These are phyloP conservation scores for Periconia sp. DNA, from an alignment of 2,329 filamentous ascomycete species.

Conservation along the genomic window DNA sequence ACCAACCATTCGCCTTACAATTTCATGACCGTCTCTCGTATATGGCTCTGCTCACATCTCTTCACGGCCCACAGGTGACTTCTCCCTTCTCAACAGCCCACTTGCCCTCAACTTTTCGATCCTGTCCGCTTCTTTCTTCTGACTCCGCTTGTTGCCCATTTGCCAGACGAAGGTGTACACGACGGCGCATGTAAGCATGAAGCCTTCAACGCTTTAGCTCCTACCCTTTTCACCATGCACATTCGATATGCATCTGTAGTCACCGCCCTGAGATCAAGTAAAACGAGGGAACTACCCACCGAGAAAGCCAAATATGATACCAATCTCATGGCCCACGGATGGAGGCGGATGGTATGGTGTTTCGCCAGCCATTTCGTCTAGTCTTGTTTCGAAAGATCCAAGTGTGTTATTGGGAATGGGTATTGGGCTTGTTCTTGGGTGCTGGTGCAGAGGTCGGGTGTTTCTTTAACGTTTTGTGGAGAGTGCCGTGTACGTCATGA, in stretches of 20 bases:
- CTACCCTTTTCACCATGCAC: constrained; percentile 3
- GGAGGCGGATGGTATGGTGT: constrained; percentile 10
- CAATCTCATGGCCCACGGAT: constrained; percentile 27
- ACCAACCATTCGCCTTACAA: no score
- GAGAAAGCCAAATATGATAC: constrained; percentile 30
- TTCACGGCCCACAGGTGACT: no score
- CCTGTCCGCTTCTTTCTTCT: constrained; percentile 20
- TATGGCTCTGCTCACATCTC: no score
- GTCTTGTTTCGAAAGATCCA: neutral
- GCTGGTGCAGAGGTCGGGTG: no score
- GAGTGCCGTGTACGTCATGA: no score
- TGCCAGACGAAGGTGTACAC: constrained; percentile 26
- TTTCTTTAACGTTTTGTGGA: no score
- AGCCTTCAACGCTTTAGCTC: no score
- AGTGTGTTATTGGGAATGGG: no score
- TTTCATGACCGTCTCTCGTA: no score
- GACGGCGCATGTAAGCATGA: constrained; percentile 26
- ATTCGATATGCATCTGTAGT: neutral
- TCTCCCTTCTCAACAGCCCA: constrained; percentile 16
- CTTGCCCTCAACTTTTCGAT: constrained; percentile 21
- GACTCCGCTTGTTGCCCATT: constrained; percentile 21
- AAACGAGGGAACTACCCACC: constrained; percentile 21
- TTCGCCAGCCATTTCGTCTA: neutral
- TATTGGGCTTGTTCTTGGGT: no score
- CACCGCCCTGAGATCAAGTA: neutral